These are phyloP conservation scores for Clarkia xantiana DNA, from an alignment of 345 rosid genomes.

Conservation along the genomic window DNA sequence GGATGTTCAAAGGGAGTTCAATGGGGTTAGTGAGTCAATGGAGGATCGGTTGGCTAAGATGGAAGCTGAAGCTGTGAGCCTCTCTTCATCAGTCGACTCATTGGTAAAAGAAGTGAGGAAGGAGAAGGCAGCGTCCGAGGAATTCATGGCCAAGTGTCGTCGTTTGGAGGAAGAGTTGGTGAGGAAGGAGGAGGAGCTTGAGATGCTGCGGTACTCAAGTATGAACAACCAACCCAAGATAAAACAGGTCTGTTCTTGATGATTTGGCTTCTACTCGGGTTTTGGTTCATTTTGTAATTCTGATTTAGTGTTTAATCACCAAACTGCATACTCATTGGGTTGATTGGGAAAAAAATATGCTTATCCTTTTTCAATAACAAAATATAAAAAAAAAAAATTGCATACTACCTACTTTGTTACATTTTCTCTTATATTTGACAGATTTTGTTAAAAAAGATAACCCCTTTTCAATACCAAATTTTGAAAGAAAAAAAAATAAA, in stretches of 20 bases:
- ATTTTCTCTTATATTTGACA: too few species aligned
- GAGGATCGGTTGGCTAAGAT: constrained; percentile 37
- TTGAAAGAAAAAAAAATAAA: too few species aligned
- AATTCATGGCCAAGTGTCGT: constrained; percentile 38
- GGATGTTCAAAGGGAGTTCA: constrained; percentile 35
- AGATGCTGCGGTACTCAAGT: constrained; percentile 23
- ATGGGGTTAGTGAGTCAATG: constrained; percentile 24
- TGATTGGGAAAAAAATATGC: too few species aligned
- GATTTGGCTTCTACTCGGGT: too few species aligned
- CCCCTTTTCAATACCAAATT: too few species aligned
- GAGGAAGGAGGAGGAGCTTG: constrained; percentile 31
- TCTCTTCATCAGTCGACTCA: constrained; percentile 31
- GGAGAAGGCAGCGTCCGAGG: constrained; percentile 37
- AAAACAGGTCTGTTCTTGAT: constrained; percentile 44
- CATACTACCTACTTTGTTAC: too few species aligned
- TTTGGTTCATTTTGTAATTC: too few species aligned
- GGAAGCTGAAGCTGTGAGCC: constrained; percentile 37
- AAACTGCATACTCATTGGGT: too few species aligned
- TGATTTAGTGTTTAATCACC: too few species aligned
- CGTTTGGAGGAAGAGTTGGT: constrained; percentile 57
- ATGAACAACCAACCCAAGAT: constrained; percentile 41
- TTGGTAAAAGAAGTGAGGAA: constrained; percentile 44
- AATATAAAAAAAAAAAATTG: too few species aligned
- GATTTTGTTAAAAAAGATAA: too few species aligned
- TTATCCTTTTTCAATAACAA: too few species aligned